Evolutionary conservation across 352 stramenopile species (phyloP), one percentile per base, ranked within the genome.

Genomic region (Globisporangium orthogonon): DNA sequence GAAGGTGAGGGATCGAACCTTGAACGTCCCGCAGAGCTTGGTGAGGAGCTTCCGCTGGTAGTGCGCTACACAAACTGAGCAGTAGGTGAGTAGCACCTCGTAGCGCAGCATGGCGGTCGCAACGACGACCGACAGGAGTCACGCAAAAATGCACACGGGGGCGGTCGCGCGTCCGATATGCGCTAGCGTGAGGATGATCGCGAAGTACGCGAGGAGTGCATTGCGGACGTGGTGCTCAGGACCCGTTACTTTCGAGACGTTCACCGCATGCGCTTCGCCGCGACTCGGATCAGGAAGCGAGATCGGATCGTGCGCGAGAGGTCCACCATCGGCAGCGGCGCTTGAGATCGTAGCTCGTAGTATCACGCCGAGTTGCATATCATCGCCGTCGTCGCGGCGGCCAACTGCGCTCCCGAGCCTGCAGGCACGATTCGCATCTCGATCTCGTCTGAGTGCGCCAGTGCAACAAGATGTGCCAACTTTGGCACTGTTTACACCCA

Each of bases 1-100:
- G 89, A 53, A 13, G 15, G 55, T 66, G 45, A 74, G 33, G 47
- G 71, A 77, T 0, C 55, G 40, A 7, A 74, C 65, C 49, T 77
- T 61, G 51, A 77, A 77, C 13, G 52, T 65, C 15, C 14, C 7
- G 3, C 29, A 54, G 7, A 69, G 31, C n/a, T 43, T 33, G 3
- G 37, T 28, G 14, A 66, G 15, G 17, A 69, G 33, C 14, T 46
- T n/a, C 7, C 18, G 52, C 47, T 65, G 56, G 31, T 54, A 61
- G 23, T 60, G 51, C 5, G 46, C 17, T 10, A 23, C 41, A 14
- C 50, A 39, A 14, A 1, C 53, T 7, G 33, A 13, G 9, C 39
- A 47, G 11, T 49, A 50, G 10, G 29, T 17, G 0, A 41, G 6
- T 7, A 47, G 9, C 9, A 62, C 40, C 11, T 41, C 30, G 56